Percentiles rank a stretch among this genome's conserved stretches.
Evolutionary conservation across 2,329 filamentous ascomycete species (phyloP).

Genomic region (Grosmannia huntii): DNA sequence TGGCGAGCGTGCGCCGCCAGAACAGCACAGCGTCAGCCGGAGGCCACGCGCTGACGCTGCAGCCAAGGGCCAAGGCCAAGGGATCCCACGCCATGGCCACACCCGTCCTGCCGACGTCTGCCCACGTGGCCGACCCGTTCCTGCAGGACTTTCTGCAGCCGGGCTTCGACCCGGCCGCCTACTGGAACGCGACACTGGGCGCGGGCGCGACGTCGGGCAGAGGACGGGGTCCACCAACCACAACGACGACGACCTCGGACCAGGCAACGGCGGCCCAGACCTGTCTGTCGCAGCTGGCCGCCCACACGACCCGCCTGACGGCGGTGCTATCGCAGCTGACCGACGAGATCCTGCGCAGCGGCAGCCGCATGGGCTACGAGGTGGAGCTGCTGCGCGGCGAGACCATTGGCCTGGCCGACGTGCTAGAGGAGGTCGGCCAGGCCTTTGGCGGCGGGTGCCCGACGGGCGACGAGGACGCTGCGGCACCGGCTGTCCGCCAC

Average conservation of each 20-base stretch:
- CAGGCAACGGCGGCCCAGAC: slow-evolving; percentile 71
- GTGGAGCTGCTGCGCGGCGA: slow-evolving; percentile 89
- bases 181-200: slow-evolving; percentile 64
- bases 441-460: not conserved
- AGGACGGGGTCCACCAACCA: not conserved
- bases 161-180: slow-evolving; percentile 76
- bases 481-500: not conserved
- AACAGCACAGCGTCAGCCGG: slow-evolving; percentile 25
- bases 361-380: slow-evolving; percentile 81
- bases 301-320: slow-evolving; percentile 74
- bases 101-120: slow-evolving; percentile 35
- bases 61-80: slow-evolving; percentile 17
- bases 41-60: slow-evolving; percentile 22
- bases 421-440: slow-evolving; percentile 51
- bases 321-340: slow-evolving; percentile 76
- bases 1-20: slow-evolving; percentile 33
- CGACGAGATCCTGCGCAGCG: slow-evolving; percentile 85
- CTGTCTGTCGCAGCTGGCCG: slow-evolving; percentile 76
- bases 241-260: slow-evolving; percentile 14
- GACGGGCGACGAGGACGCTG: not conserved
- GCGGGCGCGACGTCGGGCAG: not conserved
- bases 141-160: slow-evolving; percentile 64
- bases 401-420: slow-evolving; percentile 66
- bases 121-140: slow-evolving; percentile 57
- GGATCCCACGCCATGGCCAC: slow-evolving; percentile 19